Base-by-base conservation (phyloP, 2,329 filamentous ascomycete genomes). In the Rhytidhysteron rufulum region DNA sequence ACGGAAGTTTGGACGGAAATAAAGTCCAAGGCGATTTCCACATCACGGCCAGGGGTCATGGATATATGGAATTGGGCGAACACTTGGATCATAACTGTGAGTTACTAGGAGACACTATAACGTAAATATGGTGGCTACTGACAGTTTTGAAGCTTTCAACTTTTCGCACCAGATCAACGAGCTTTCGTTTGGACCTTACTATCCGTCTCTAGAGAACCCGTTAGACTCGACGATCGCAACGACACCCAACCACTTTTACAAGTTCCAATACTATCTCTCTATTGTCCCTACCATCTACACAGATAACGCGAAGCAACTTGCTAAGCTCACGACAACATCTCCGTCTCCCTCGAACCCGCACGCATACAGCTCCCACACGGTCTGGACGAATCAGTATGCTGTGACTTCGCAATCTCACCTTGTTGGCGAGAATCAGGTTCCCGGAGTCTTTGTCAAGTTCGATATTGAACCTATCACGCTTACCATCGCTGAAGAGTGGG, bases 1-100 rank as follows among this genome's bases (percentile, higher is more conserved):
- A 81, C 65, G 93, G 93, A 24, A 94, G 82, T 55, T 66, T 98
- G 63, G 86, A 95, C 52, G 78, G 94, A 51, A 98, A 98, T 68
- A 95, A 94, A 70, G 93, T 98, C 32, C 91, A 96, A 68, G 93
- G 91, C 4, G 91, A 98, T 65, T 97, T 98, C 62, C 93, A 98
- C 63, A 93, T 98, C 58, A 98, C 93, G 2, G 93, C 93, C 3
- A 73, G 89, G 46, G 93, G 93, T 0, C 91, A 97, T 65, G 93
- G 93, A n/a, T 98, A 98, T 67, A 79, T 80, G 66, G 88, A 90
- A 60, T 75, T 81, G 50, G 86, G 83, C 29, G 73, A 75, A 45
- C 90, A 97, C 71, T 70, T 97, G 49, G 86, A 95, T 56, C 91
- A 97, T 65, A 73, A 63, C 30, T 66, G 88, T 93, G 75, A 67